Conservation (phyloP, 2,329 filamentous ascomycete genomes). For the Botryotinia globosa region DNA sequence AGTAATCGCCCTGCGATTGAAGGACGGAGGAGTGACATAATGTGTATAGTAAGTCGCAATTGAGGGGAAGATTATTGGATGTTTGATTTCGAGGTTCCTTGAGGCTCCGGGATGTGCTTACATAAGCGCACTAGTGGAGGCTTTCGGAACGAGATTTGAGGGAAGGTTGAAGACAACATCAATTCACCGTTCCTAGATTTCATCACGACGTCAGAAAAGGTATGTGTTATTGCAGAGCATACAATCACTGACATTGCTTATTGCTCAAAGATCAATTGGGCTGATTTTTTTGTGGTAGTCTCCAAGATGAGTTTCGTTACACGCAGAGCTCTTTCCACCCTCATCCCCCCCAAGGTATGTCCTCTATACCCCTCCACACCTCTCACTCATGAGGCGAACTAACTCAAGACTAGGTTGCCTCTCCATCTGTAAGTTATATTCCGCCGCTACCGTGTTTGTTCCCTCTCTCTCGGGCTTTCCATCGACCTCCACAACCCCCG, state of each 20-base stretch:
- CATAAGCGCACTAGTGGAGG: slow-evolving; percentile 26
- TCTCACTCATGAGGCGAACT: slow-evolving; percentile 16
- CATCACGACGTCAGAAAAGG: slow-evolving; percentile 37
- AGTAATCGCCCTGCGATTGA: slow-evolving; percentile 53
- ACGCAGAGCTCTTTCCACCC: slow-evolving; percentile 90
- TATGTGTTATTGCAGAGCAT: slow-evolving; percentile 24
- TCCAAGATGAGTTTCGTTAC: slow-evolving; percentile 88
- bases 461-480: not conserved
- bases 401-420: slow-evolving; percentile 36
- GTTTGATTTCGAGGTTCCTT: slow-evolving; percentile 17
- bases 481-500: not conserved
- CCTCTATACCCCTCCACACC: slow-evolving; percentile 5
- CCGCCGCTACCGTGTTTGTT: not conserved
- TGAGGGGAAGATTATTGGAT: slow-evolving; percentile 15
- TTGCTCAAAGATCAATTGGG: slow-evolving; percentile 29
- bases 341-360: slow-evolving; percentile 96
- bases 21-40: slow-evolving; percentile 66
- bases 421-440: slow-evolving; percentile 38
- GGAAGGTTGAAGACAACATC: slow-evolving; percentile 24
- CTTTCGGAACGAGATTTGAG: slow-evolving; percentile 29
- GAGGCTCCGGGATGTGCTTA: slow-evolving; percentile 25
- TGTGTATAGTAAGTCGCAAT: slow-evolving; percentile 30
- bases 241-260: not conserved
- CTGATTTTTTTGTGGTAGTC: slow-evolving; percentile 38
- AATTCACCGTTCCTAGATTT: slow-evolving; percentile 24